Evolutionary conservation across 495 filamentous ascomycete species (phyloP), one percentile per base, ranked within the genome.

Genomic region (Penicillium longicatenatum): DNA sequence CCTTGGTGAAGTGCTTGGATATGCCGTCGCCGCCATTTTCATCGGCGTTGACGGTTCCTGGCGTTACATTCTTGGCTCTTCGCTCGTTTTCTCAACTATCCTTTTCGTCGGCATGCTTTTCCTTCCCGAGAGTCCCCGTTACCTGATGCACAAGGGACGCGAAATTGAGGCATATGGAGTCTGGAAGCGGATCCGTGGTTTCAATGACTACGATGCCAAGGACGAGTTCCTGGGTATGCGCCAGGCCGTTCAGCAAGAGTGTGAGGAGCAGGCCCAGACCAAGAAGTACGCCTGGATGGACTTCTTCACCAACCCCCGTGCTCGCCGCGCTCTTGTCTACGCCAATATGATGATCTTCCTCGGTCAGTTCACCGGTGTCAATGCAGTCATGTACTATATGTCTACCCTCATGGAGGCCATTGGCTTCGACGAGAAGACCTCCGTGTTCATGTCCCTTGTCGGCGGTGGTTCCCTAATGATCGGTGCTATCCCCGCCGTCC

Each of bases 351-450:
- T 86, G 83, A 78, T 86, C 55, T 77, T 86, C 59, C 74, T 86
- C 0, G 84, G 83, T 4, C 84, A 87, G 57, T 77, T 86, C 55
- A 85, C 82, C 6, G 83, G 84, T 44, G 80, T 86, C 44, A 85
- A 85, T 57, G 80, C 81, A 5, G 76, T 86, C 47, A 83, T 85
- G 77, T 86, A 87, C 68, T 86, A 86, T 69, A 85, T 85, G 84
- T 71, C 76, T 0, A 73, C 75, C 0, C 67, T 87, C 7, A 84
- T 86, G 80, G 66, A 66, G 43, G 75, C 79, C 57, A 82, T 85
- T 35, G 83, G 83, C 37, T 86, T 86, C 65, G 69, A 79, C 54
- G 61, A 71, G 24, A 72, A 76, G 44, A 64, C 77, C 42, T 71
- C 79, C 31, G 79, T 82, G 24, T 85, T 84, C 71, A 86, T 86